Evolutionary conservation across 169 alveolate species (phyloP).

Genomic region (Babesia microti): DNA sequence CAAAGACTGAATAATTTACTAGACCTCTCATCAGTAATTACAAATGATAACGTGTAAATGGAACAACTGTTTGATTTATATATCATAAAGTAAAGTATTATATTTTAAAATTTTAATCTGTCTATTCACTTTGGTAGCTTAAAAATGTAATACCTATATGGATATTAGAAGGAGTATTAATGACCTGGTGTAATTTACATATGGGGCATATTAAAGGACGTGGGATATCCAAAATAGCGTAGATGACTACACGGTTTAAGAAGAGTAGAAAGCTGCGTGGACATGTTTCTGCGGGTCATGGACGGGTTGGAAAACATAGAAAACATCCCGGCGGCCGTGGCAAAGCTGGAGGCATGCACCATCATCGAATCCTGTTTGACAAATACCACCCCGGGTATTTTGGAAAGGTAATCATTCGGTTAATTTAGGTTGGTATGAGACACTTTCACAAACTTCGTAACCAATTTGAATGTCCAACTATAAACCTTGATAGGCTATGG

Average conservation of each 20-base stretch:
- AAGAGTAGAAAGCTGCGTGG: conserved; percentile 96
- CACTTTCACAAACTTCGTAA: conserved; percentile 87
- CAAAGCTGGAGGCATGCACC: conserved; percentile 94
- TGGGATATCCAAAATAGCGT: conserved; percentile 6
- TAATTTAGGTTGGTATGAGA: conserved; percentile 88
- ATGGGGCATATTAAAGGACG: too few species aligned
- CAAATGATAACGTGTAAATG: too few species aligned
- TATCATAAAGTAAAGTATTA: too few species aligned
- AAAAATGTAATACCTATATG: too few species aligned
- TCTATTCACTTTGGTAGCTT: too few species aligned
- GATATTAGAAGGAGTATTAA: too few species aligned
- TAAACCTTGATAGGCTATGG: conserved; percentile 92
- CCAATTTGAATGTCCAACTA: conserved; percentile 74
- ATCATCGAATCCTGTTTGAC: conserved; percentile 87
- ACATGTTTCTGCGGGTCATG: conserved; percentile 97
- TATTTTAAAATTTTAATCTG: too few species aligned
- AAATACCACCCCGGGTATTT: conserved; percentile 98
- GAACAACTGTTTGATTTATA: too few species aligned
- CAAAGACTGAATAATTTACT: too few species aligned
- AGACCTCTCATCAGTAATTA: too few species aligned
- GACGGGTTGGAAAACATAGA: conserved; percentile 98
- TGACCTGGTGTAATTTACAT: too few species aligned
- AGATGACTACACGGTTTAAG: conserved; percentile 82
- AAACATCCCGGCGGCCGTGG: conserved; percentile 99
- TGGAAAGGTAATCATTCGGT: conserved; percentile 76